A percentile compares a stretch with the other conserved stretches of the same genome.
phyloP scores from a whole-genome alignment of 2,329 filamentous ascomycete species.

The Lasiodiplodia hormozganensis region DNA sequence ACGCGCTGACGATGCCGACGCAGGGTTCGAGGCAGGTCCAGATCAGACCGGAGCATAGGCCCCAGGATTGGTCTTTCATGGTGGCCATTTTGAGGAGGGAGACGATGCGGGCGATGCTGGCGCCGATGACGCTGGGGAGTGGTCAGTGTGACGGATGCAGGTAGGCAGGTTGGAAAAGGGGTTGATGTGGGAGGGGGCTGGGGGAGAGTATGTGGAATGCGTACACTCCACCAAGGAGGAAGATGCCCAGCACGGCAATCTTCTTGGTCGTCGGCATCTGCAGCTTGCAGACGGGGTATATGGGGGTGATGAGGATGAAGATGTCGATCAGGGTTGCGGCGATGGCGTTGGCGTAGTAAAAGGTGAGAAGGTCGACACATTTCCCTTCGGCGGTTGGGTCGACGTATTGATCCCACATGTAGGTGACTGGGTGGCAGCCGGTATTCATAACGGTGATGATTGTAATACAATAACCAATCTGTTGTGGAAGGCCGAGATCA shows the following conservation, averaged over 20 bases:
- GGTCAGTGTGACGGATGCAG: too few species aligned
- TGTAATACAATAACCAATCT: slow-evolving; percentile 50
- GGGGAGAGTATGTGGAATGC: background rate
- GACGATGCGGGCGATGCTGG: background rate
- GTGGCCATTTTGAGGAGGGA: background rate
- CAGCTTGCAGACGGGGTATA: slow-evolving; percentile 43
- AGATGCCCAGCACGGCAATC: background rate
- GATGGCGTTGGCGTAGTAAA: slow-evolving; percentile 59
- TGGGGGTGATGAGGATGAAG: slow-evolving; percentile 44
- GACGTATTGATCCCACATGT: slow-evolving; percentile 53
- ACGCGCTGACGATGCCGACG: slow-evolving; percentile 7
- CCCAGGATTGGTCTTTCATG: slow-evolving; percentile 1
- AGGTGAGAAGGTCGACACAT: slow-evolving; percentile 43
- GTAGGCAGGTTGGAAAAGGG: too few species aligned
- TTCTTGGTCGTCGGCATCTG: slow-evolving; percentile 34
- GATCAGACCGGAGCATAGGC: background rate
- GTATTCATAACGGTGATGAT: slow-evolving; percentile 51
- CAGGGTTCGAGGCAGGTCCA: background rate
- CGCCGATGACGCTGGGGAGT: background rate
- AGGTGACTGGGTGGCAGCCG: slow-evolving; percentile 55
- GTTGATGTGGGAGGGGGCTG: too few species aligned
- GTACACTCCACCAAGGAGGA: background rate
- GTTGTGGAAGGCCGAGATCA: too few species aligned
- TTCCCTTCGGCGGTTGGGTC: slow-evolving; percentile 36
- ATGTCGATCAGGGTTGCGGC: slow-evolving; percentile 47